phyloP scores from a whole-genome alignment of 106 monocot genomes.

The Phalaenopsis aphrodite region DNA sequence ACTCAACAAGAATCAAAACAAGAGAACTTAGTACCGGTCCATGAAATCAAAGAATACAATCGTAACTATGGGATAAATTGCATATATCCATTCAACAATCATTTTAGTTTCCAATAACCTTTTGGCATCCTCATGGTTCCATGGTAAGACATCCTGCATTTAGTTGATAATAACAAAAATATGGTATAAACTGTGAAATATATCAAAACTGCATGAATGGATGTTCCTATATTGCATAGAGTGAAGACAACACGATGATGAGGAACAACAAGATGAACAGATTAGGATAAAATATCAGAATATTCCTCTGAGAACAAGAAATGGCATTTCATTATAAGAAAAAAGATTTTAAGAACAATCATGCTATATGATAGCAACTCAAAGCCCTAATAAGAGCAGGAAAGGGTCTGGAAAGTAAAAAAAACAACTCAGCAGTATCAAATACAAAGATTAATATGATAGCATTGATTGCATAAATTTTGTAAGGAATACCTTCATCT shows the following conservation, averaged over 20 bases:
- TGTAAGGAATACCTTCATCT: slow-evolving; percentile 71
- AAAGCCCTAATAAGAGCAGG: neutral
- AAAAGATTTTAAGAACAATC: neutral
- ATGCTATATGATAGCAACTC: neutral
- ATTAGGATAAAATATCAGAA: neutral
- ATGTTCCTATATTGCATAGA: too few relatives aligned
- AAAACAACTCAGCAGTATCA: neutral
- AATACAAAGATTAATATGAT: neutral
- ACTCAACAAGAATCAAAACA: too few relatives aligned
- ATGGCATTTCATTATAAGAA: neutral
- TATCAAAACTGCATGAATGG: too few relatives aligned
- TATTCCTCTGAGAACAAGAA: neutral
- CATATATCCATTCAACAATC: neutral
- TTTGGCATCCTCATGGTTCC: neutral
- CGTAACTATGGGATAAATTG: neutral
- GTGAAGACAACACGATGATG: too few relatives aligned
- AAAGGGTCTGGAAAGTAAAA: neutral
- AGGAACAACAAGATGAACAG: neutral
- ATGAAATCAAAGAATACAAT: neutral
- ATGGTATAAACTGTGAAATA: too few relatives aligned
- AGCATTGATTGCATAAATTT: neutral
- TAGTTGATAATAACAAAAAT: neutral
- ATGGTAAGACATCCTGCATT: neutral
- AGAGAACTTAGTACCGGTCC: too few relatives aligned
- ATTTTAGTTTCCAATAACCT: too few relatives aligned